Base-by-base conservation (phyloP, 805 yeast genomes). In the Kluyveromyces siamensis region DNA sequence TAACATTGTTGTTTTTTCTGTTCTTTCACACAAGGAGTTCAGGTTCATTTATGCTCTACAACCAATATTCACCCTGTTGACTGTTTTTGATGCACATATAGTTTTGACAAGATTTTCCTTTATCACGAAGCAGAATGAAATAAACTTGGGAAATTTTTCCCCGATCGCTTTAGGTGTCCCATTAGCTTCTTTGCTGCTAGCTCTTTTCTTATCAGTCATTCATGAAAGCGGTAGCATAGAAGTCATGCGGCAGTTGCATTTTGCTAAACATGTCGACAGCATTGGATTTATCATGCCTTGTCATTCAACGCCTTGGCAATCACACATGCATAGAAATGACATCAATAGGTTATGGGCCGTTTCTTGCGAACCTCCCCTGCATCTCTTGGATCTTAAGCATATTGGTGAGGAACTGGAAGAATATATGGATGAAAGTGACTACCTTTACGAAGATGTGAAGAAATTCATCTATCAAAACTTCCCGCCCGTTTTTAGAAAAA, bases 301-400 rank as follows among this genome's bases (percentile, higher is more conserved):
- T 59, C 99, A 93, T 65, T 90, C 98, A 0, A 91, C 97, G 0
- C 99, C 99, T 2, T 86, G 93, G 81, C 96, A 88, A 60, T 79
- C 93, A 25, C 81, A 84, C 61, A 66, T 93, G 39, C 96, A 90
- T 59, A 68, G 85, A 19, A 63, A 70, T 9, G 74, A 72, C 27
- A 60, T 76, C 4, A 55, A 62, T 0, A 74, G 77, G 11, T 52
- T 81, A 1, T 86, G 96, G 95, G 82, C 83, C 48, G 69, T 93
- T 39, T 80, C 96, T 0, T 93, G 99, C 65, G 95, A 88, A 49
- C 99, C 99, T 0, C 98, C 99, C 1, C 62, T 71, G 25, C 67
- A 68, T 55, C 49, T 72, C 8, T 41, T 72, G 21, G 54, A 59
- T 17, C 66, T 64, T 27, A 53, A 60, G 4, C 55, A 63, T 35